These are phyloP conservation scores for Fusarium mundagurra DNA, from an alignment of 2,329 filamentous ascomycete genomes.

Conservation along the genomic window DNA sequence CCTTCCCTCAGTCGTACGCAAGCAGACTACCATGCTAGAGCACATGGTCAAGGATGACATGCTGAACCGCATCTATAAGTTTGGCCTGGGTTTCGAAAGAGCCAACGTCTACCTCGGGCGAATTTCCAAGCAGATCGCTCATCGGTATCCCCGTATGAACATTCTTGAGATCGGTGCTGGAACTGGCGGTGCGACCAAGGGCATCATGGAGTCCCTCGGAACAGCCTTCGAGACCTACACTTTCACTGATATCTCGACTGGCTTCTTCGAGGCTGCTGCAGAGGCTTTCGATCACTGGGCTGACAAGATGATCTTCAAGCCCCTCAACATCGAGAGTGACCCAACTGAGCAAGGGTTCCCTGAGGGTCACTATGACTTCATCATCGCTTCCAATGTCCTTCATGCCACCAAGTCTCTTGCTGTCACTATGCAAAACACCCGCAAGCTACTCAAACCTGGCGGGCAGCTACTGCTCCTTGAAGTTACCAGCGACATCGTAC, in stretches of 20 bases:
- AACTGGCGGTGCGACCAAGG: constrained; percentile 16
- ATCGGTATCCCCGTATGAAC: constrained; percentile 12
- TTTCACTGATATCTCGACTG: constrained; percentile 19
- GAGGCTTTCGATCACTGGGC: not conserved
- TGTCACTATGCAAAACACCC: constrained; percentile 24
- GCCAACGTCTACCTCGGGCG: constrained; percentile 28
- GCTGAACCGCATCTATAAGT: constrained; percentile 48
- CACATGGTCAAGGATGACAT: constrained; percentile 48
- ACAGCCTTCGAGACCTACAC: constrained; percentile 6
- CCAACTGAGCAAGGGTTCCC: constrained; percentile 44
- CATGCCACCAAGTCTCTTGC: constrained; percentile 39
- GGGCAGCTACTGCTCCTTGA: constrained; percentile 38
- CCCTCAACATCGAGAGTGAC: not conserved
- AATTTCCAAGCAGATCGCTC: not conserved
- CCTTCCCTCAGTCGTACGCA: constrained; percentile 47
- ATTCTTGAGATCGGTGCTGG: constrained; percentile 19
- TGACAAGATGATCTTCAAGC: constrained; percentile 17
- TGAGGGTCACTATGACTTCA: constrained; percentile 46
- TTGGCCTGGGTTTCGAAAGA: constrained; percentile 9
- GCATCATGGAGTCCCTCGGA: not conserved
- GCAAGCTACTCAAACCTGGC: constrained; percentile 40
- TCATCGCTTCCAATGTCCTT: constrained; percentile 52
- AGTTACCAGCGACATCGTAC: not conserved
- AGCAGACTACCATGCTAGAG: constrained; percentile 50
- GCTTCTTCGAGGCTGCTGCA: constrained; percentile 17